Conservation (phyloP, 2,329 filamentous ascomycete genomes). For the Nigrospora osmanthi region DNA sequence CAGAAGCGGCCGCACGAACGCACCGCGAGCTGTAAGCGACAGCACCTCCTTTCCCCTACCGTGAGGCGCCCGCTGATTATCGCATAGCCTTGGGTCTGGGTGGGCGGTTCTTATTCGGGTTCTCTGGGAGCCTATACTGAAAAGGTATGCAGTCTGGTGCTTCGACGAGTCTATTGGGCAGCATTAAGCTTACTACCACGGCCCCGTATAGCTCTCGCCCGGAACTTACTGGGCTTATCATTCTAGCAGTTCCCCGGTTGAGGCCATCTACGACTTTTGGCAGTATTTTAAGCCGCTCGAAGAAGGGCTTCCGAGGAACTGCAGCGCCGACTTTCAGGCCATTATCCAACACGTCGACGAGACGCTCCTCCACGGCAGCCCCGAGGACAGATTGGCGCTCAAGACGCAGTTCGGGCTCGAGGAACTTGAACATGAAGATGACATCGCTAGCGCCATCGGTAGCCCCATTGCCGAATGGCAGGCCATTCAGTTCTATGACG, state of each 20-base stretch:
- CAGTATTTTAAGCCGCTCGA: constrained; percentile 50
- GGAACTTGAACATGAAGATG: constrained; percentile 39
- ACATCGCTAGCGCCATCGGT: constrained; percentile 34
- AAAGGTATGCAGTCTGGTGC: constrained; percentile 13
- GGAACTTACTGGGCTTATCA: constrained; percentile 56
- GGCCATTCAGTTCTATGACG: constrained; percentile 21
- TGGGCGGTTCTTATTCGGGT: constrained; percentile 49
- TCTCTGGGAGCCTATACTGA: constrained; percentile 49
- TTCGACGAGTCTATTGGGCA: background rate
- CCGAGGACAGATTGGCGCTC: constrained; percentile 30
- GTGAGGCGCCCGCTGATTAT: background rate
- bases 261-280: constrained; percentile 50
- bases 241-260: constrained; percentile 45
- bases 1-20: constrained; percentile 34
- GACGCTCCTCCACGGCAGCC: constrained; percentile 32
- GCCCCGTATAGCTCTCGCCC: constrained; percentile 26
- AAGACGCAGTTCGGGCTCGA: constrained; percentile 44
- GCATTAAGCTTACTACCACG: background rate
- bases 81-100: constrained; percentile 43
- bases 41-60: background rate
- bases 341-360: constrained; percentile 49
- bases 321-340: constrained; percentile 40
- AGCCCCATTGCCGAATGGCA: constrained; percentile 25
- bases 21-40: constrained; percentile 31
- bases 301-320: constrained; percentile 37